A percentile compares a stretch with the other conserved stretches of the same genome.
phyloP scores from a whole-genome alignment of 345 rosid genomes.

The Ricinus communis region DNA sequence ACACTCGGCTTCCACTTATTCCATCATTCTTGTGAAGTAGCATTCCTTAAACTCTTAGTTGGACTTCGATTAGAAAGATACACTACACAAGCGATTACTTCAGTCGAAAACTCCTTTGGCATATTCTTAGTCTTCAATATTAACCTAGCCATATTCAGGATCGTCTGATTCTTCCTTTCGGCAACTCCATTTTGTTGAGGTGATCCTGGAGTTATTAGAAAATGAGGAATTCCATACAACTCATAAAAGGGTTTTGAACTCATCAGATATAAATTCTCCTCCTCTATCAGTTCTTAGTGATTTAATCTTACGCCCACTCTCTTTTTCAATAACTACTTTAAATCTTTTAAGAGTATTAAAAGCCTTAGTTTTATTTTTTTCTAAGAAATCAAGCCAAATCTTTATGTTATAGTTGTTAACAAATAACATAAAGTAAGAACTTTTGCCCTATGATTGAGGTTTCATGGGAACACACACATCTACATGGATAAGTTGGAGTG shows the following conservation, averaged over 20 bases:
- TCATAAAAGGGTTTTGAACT: neutral
- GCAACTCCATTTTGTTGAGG: neutral
- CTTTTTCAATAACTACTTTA: neutral
- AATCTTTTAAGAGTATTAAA: neutral
- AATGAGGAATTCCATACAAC: neutral
- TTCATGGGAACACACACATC: no score
- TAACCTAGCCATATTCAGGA: neutral
- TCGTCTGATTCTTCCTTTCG: neutral
- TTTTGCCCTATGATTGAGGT: neutral
- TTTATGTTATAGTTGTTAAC: neutral
- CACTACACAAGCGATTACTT: neutral
- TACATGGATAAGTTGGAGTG: no score
- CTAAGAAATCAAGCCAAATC: neutral
- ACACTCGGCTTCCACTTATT: neutral
- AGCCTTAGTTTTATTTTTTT: neutral
- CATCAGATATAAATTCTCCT: neutral
- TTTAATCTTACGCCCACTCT: neutral
- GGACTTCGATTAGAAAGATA: neutral
- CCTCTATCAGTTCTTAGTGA: neutral
- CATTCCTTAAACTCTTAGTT: neutral
- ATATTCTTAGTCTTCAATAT: neutral
- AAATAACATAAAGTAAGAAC: neutral
- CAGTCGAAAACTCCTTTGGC: neutral
- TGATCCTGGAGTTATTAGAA: neutral
- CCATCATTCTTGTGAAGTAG: neutral